Conservation (phyloP, 306 rosid species). For the Citrullus mucosospermus region DNA sequence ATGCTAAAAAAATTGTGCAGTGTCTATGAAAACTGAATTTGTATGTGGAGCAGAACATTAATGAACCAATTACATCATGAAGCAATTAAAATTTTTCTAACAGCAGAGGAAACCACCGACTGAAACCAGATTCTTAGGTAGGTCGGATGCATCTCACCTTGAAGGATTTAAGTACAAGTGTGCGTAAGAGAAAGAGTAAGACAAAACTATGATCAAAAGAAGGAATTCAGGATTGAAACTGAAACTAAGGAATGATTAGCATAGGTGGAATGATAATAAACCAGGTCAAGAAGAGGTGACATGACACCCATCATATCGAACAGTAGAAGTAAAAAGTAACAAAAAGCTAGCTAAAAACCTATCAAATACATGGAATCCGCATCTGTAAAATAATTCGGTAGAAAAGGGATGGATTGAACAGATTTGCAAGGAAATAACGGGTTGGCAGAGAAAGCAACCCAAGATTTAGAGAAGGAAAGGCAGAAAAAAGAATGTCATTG, state of each 20-base stretch:
- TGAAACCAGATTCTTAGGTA: too few relatives aligned
- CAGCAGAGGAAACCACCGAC: too few relatives aligned
- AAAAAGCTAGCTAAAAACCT: neutral
- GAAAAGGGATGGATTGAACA: neutral
- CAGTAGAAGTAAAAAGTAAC: neutral
- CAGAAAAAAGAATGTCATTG: neutral
- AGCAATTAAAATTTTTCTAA: too few relatives aligned
- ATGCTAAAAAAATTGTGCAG: too few relatives aligned
- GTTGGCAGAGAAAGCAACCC: neutral
- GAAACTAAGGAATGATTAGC: neutral
- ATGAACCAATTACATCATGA: too few relatives aligned
- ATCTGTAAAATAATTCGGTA: neutral
- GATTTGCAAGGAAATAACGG: neutral
- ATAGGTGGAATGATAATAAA: neutral
- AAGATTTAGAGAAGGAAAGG: neutral
- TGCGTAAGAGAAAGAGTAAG: neutral
- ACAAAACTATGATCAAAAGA: neutral
- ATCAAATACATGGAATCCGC: neutral
- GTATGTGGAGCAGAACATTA: too few relatives aligned
- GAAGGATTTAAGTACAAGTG: neutral
- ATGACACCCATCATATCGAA: neutral
- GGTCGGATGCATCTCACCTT: too few relatives aligned
- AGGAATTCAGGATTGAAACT: neutral
- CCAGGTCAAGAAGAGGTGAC: neutral
- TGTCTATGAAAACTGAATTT: too few relatives aligned